phyloP scores from a whole-genome alignment of 2,329 filamentous ascomycete species.

The Annulohypoxylon truncatum region DNA sequence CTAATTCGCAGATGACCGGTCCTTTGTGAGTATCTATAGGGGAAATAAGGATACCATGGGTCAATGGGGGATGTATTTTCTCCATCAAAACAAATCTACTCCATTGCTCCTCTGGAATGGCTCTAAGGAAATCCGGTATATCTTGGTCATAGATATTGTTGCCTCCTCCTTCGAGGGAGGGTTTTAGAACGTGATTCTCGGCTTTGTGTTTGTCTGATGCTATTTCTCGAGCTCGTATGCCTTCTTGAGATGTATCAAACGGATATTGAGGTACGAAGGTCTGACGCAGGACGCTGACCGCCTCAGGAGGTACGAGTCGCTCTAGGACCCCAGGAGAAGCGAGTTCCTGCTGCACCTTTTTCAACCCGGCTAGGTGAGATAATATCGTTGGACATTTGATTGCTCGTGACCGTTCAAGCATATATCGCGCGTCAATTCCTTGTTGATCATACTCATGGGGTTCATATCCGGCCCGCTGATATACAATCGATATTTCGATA shows the following conservation, averaged over 20 bases:
- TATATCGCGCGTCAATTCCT: slow-evolving; percentile 49
- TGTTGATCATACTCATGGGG: slow-evolving; percentile 52
- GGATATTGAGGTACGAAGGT: slow-evolving; percentile 55
- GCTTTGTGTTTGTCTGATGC: slow-evolving; percentile 43
- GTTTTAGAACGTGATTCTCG: slow-evolving; percentile 55
- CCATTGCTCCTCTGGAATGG: slow-evolving; percentile 46
- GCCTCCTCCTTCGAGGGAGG: slow-evolving; percentile 57
- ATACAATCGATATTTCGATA: slow-evolving; percentile 56
- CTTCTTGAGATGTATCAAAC: slow-evolving; percentile 50
- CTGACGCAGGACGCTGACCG: slow-evolving; percentile 44
- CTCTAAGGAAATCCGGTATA: slow-evolving; percentile 52
- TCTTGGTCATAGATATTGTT: slow-evolving; percentile 55
- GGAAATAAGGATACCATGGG: slow-evolving; percentile 51
- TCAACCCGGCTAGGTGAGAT: slow-evolving; percentile 56
- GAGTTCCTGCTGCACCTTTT: slow-evolving; percentile 57
- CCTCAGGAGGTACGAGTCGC: slow-evolving; percentile 48
- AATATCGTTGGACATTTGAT: slow-evolving; percentile 59
- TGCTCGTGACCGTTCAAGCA: slow-evolving; percentile 54
- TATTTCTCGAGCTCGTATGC: slow-evolving; percentile 44
- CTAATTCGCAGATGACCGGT: slow-evolving; percentile 57
- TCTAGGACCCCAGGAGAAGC: slow-evolving; percentile 49
- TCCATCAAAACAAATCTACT: slow-evolving; percentile 55
- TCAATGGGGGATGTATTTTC: slow-evolving; percentile 51
- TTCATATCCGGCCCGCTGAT: slow-evolving; percentile 58
- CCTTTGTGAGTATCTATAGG: slow-evolving; percentile 49